A percentile compares a stretch with the other conserved stretches of the same genome.
phyloP scores from a whole-genome alignment of 2,329 filamentous ascomycete species.

The Delphinella strobiligena region DNA sequence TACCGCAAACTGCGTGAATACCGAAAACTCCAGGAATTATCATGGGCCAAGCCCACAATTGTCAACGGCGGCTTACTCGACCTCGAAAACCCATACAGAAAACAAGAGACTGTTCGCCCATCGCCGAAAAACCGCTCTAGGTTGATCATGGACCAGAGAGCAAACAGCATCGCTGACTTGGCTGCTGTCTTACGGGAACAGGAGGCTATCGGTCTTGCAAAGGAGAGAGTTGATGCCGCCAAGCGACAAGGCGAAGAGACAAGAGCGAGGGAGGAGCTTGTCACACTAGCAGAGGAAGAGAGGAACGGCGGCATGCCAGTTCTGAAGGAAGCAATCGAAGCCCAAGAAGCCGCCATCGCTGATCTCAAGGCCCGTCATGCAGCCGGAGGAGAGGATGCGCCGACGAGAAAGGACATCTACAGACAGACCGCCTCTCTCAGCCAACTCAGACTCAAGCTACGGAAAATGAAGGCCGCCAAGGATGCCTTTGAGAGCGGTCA shows the following conservation, averaged over 20 bases:
- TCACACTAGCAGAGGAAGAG: constrained; percentile 8
- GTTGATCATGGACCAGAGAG: constrained; percentile 51
- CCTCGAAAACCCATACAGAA: constrained; percentile 5
- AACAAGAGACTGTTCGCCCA: constrained; percentile 17
- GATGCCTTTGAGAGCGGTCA: not conserved
- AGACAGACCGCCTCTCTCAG: not conserved
- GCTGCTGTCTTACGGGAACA: constrained; percentile 44
- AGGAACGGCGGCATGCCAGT: constrained; percentile 4
- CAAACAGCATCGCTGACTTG: constrained; percentile 49
- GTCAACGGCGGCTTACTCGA: not conserved
- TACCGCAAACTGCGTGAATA: constrained; percentile 50
- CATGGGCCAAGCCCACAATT: constrained; percentile 28
- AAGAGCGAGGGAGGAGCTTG: constrained; percentile 4
- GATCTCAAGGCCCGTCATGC: constrained; percentile 1
- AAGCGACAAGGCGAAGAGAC: constrained; percentile 2
- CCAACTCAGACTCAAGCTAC: not conserved
- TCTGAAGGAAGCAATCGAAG: constrained; percentile 2
- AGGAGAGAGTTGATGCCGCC: constrained; percentile 1
- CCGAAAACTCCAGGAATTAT: constrained; percentile 44
- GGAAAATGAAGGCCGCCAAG: constrained; percentile 5
- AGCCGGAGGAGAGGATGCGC: not conserved
- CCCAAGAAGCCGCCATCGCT: constrained; percentile 3
- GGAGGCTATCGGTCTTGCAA: constrained; percentile 21
- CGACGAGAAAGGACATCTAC: not conserved
- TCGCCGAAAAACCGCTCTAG: constrained; percentile 29